phyloP scores from a whole-genome alignment of 768 basidiomycete genomes.

The Postia placenta region DNA sequence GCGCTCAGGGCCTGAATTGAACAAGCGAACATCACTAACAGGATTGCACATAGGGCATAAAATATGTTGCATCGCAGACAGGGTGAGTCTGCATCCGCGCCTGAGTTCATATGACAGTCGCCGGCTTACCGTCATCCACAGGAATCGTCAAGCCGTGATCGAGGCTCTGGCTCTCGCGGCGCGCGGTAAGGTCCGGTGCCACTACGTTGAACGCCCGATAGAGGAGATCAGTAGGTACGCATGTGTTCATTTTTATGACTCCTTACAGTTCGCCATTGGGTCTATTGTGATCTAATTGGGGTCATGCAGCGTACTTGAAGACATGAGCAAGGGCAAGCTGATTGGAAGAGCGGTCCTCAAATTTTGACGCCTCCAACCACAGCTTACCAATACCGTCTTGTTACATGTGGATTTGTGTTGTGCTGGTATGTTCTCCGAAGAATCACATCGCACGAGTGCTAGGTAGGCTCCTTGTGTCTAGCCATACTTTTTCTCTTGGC shows the following conservation, averaged over 20 bases:
- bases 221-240: conserved; percentile 42
- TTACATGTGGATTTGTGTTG: no score
- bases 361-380: conserved; percentile 1
- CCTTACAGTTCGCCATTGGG: background rate
- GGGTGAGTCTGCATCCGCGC: background rate
- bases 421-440: no score
- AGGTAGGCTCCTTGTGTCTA: no score
- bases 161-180: conserved; percentile 74
- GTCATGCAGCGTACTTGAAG: conserved; percentile 25
- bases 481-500: no score
- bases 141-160: conserved; percentile 69
- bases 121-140: conserved; percentile 20
- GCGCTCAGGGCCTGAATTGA: no score
- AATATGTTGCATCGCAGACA: conserved; percentile 1
- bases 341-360: conserved; percentile 43
- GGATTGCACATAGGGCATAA: conserved; percentile 6
- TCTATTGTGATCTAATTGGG: background rate
- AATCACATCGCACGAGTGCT: no score
- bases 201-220: conserved; percentile 38
- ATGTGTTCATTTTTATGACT: background rate
- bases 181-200: conserved; percentile 55
- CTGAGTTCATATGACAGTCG: background rate
- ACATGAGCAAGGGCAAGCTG: conserved; percentile 30
- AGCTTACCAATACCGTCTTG: no score
- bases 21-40: no score